Base-by-base conservation (phyloP, 192 early-diverging fungal species). In the Entophlyctis luteolus region DNA sequence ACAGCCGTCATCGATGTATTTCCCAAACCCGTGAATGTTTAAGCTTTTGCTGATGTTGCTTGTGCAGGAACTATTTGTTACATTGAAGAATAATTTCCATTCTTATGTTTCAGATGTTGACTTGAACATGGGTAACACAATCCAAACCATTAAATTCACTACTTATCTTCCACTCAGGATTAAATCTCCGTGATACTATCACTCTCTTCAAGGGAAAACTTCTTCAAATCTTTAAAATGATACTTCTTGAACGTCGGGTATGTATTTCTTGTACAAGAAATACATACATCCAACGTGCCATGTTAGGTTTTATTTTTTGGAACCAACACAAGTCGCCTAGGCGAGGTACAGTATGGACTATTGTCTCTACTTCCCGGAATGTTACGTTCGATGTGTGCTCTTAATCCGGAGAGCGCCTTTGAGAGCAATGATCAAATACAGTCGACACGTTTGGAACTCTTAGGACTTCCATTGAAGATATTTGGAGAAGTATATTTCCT, bases 211-310 rank as follows among this genome's bases (percentile, higher is more conserved):
- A 68, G 37, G 54, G 55, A 8, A 28, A 8, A 20, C 29, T 35
- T 27, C 48, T 68, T 63, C 67, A 68, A 34, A 32, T 68, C 25
- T 37, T 68, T 22, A 68, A 68, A 48, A 54, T 68, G 27, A 4
- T 68, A 22, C 67, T 68, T 22, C 55, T 68, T 5, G 55, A 68
- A 68, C 42, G 48, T 2, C 60, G 60, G 4, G 47, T 63, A 29
- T 12, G 50, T 53, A 12, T 1, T 25, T 23, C 18, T n/a, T n/a
- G n/a, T n/a, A n/a, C n/a, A n/a, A n/a, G n/a, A n/a, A n/a, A n/a
- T n/a, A n/a, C n/a, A n/a, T n/a, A n/a, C n/a, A n/a, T n/a, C n/a
- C n/a, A n/a, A n/a, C 42, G 42, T 14, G 10, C n/a, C n/a, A 14
- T n/a, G 42, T n/a, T 23, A 53, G 50, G 29, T 53, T 53, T 48